Conservation (phyloP, 2,329 filamentous ascomycete species). For the Zasmidium angulare region DNA sequence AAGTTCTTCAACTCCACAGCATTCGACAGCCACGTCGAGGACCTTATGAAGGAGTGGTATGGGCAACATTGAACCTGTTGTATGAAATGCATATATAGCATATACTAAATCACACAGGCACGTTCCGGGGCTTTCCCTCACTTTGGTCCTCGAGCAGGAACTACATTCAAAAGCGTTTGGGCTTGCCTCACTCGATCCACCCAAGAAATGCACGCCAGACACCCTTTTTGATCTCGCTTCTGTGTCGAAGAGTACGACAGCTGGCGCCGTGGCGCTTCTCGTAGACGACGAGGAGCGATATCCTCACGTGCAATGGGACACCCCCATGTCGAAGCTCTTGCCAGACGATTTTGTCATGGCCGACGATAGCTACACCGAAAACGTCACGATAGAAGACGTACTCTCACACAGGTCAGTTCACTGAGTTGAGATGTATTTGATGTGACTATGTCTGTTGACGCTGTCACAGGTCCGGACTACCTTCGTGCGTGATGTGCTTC, state of each 20-base stretch:
- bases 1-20: conserved; percentile 9
- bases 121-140: conserved; percentile 49
- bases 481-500: conserved; percentile 45
- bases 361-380: conserved; percentile 44
- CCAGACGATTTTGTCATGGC: conserved; percentile 17
- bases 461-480: conserved; percentile 50
- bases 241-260: conserved; percentile 57
- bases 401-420: conserved; percentile 49
- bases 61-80: too few species aligned
- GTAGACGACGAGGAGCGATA: conserved; percentile 45
- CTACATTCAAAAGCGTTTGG: conserved; percentile 44
- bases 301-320: conserved; percentile 47
- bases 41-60: conserved; percentile 1
- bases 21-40: conserved; percentile 8
- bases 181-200: conserved; percentile 37
- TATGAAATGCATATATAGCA: too few species aligned
- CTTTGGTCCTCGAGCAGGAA: conserved; percentile 48
- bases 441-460: too few species aligned
- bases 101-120: conserved; percentile 8
- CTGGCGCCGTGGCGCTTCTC: conserved; percentile 52
- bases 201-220: conserved; percentile 42
- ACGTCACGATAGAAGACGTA: conserved; percentile 56
- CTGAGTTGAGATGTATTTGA: too few species aligned
- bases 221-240: conserved; percentile 59
- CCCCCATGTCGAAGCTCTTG: conserved; percentile 42